phyloP scores from a whole-genome alignment of 1,139 yeast species.

The Geotrichum reessii region DNA sequence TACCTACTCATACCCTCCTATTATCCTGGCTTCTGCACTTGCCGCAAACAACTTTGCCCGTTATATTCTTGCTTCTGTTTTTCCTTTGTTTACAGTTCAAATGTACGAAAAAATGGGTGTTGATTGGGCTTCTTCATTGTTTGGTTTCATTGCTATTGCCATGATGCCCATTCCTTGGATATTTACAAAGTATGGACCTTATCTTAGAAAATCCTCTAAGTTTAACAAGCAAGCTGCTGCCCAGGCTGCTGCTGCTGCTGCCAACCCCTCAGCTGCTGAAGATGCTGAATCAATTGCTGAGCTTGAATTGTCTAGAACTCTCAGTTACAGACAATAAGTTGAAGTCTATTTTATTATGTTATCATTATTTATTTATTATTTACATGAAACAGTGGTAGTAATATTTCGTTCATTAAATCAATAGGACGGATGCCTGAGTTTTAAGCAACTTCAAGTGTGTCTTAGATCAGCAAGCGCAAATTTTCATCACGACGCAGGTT shows the following conservation, averaged over 20 bases:
- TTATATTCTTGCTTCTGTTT: conserved; percentile 64
- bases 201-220: conserved; percentile 41
- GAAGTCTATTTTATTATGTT: too few species aligned
- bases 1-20: conserved; percentile 65
- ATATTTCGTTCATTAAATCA: too few species aligned
- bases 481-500: too few species aligned
- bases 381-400: too few species aligned
- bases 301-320: conserved; percentile 11
- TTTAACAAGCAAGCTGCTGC: conserved; percentile 12
- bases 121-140: conserved; percentile 57
- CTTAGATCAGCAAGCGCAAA: too few species aligned
- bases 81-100: conserved; percentile 66
- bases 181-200: conserved; percentile 53
- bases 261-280: conserved; percentile 34
- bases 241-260: conserved; percentile 28
- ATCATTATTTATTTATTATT: too few species aligned
- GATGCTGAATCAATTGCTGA: conserved; percentile 34
- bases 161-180: conserved; percentile 65
- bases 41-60: conserved; percentile 75
- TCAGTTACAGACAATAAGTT: not conserved
- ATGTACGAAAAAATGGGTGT: conserved; percentile 52
- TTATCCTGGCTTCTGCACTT: conserved; percentile 65
- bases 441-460: too few species aligned
- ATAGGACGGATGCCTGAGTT: too few species aligned
- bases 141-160: conserved; percentile 51